Base-by-base conservation (phyloP, 345 rosid genomes). In the Hevea brasiliensis region DNA sequence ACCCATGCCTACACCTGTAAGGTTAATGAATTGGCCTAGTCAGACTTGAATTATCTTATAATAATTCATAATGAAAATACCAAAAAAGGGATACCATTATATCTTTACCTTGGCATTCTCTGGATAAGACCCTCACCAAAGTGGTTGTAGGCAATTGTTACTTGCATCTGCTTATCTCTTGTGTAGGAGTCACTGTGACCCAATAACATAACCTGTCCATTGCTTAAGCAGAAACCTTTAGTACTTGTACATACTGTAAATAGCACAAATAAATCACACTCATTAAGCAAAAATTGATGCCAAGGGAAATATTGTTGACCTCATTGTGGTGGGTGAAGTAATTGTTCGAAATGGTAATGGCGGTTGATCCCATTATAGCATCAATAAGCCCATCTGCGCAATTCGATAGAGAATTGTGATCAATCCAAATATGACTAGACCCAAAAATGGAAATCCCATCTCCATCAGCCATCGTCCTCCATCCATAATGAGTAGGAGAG, bases 341-440 rank as follows among this genome's bases (percentile, higher is more conserved):
- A 53, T 75, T 75, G 69, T 75, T 75, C 3, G 78, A 68, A 41
- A 75, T 75, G 44, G 78, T 75, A 68, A 75, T 75, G 54, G 78
- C 78, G 14, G 78, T 75, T n/a, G 78, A 75, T 42, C 78, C 78
- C 69, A 75, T 75, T 20, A 75, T 75, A 9, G 78, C 78, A 42
- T 75, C 78, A 61, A 75, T 53, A 3, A 75, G 73, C 23, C 78
- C 78, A 54, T 75, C 78, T 1, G 78, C 78, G 9, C 78, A 75
- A 44, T 86, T 90, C 1, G 98, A 89, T 4, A 94, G 81, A 17
- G 97, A 90, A 57, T 90, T 94, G 74, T 94, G 98, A 71, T 94
- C 98, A 11, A 94, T 80, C 98, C 98, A 94, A 32, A 94, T 85
- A 61, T 92, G 98, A 41, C 81, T 78, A 2, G 77, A 35, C 7